Conservation (phyloP, 495 filamentous ascomycete genomes). For the Polyplosphaeria fusca region DNA sequence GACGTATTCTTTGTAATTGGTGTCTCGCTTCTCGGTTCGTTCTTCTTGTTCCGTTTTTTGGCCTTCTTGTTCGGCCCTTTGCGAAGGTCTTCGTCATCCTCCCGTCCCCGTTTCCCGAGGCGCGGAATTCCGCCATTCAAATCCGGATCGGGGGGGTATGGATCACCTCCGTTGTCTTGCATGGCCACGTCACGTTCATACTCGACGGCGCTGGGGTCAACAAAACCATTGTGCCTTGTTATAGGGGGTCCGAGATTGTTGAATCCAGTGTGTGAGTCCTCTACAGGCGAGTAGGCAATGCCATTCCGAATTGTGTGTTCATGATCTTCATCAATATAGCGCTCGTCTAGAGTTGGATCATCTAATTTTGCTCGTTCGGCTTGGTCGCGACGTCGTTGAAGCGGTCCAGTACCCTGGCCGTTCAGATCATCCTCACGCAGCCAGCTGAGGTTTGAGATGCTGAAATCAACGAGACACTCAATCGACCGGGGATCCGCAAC, state of each 20-base stretch:
- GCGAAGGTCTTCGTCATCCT: constrained; percentile 32
- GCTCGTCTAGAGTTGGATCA: constrained; percentile 43
- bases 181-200: constrained; percentile 19
- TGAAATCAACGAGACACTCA: constrained; percentile 81
- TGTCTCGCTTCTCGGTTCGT: constrained; percentile 25
- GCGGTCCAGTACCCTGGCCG: constrained; percentile 44
- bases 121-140: constrained; percentile 21
- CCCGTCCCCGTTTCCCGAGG: constrained; percentile 24
- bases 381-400: constrained; percentile 50
- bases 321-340: constrained; percentile 31
- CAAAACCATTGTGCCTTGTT: constrained; percentile 19
- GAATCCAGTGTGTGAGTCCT: background rate
- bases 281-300: constrained; percentile 29
- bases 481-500: constrained; percentile 86
- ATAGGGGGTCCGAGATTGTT: background rate
- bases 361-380: constrained; percentile 49
- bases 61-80: constrained; percentile 16
- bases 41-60: constrained; percentile 33
- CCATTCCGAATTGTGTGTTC: constrained; percentile 15
- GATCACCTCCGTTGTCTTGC: constrained; percentile 9
- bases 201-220: constrained; percentile 40
- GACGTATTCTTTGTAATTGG: constrained; percentile 34
- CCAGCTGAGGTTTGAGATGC: constrained; percentile 77
- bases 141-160: constrained; percentile 28
- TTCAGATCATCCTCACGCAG: constrained; percentile 55